phyloP scores from a whole-genome alignment of 352 stramenopile species.

The Globisporangium nodosum region DNA sequence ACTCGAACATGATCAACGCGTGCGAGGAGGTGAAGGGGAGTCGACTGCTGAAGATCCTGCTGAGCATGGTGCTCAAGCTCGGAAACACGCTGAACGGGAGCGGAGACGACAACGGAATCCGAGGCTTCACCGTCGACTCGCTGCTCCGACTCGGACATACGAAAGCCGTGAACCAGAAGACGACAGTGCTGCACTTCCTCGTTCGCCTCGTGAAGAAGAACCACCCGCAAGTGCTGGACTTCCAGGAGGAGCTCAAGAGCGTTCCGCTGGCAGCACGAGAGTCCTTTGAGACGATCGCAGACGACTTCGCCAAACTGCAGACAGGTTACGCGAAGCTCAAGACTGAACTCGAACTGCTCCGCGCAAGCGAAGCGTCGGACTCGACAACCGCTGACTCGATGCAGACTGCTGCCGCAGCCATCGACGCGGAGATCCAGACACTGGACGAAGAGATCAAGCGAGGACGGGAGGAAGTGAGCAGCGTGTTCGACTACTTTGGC shows the following conservation, averaged over 20 bases:
- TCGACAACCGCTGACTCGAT: constrained; percentile 24
- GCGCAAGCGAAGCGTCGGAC: constrained; percentile 5
- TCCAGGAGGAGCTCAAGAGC: constrained; percentile 85
- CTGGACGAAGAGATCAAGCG: constrained; percentile 30
- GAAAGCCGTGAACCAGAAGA: constrained; percentile 97
- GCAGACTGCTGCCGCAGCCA: constrained; percentile 25
- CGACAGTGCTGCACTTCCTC: constrained; percentile 97
- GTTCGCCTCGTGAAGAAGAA: constrained; percentile 95
- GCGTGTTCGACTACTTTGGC: constrained; percentile 84
- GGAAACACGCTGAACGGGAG: constrained; percentile 96
- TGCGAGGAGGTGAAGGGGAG: constrained; percentile 93
- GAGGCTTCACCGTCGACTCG: constrained; percentile 95
- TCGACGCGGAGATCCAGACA: constrained; percentile 37
- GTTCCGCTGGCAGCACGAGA: constrained; percentile 83
- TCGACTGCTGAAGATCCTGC: constrained; percentile 90
- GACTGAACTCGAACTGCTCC: constrained; percentile 37
- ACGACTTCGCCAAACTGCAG: constrained; percentile 59
- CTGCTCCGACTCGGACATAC: constrained; percentile 91
- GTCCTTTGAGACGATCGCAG: constrained; percentile 60
- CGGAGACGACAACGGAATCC: constrained; percentile 82
- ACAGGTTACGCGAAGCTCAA: constrained; percentile 38
- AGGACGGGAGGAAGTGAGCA: constrained; percentile 51
- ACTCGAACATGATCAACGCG: constrained; percentile 84
- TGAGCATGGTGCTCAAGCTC: constrained; percentile 96
- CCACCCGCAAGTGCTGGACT: constrained; percentile 89